phyloP scores from a whole-genome alignment of 2,329 filamentous ascomycete species.

The Aureobasidium vineae region DNA sequence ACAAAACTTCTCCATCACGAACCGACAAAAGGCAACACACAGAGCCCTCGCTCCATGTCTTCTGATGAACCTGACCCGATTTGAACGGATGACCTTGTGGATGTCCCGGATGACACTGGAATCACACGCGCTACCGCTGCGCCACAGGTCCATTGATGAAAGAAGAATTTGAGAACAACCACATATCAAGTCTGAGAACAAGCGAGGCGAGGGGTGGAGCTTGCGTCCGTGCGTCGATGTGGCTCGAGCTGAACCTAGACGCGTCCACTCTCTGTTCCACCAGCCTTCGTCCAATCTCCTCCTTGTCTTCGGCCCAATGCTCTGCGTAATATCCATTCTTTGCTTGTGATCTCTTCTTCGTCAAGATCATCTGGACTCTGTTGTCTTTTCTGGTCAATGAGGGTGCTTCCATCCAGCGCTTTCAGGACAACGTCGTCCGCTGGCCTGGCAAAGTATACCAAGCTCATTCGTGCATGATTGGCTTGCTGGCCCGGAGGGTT shows the following conservation, averaged over 20 bases:
- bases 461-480: slow-evolving; percentile 30
- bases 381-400: slow-evolving; percentile 34
- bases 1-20: neutral
- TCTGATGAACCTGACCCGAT: slow-evolving; percentile 15
- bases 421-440: slow-evolving; percentile 30
- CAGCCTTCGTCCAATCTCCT: slow-evolving; percentile 38
- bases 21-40: neutral
- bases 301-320: slow-evolving; percentile 40
- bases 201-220: neutral
- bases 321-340: slow-evolving; percentile 46
- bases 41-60: neutral
- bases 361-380: slow-evolving; percentile 28
- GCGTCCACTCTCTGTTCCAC: slow-evolving; percentile 37
- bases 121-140: slow-evolving; percentile 23
- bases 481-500: slow-evolving; percentile 30
- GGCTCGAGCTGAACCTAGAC: neutral
- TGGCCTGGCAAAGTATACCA: slow-evolving; percentile 29
- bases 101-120: slow-evolving; percentile 6
- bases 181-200: neutral
- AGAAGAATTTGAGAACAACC: neutral
- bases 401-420: slow-evolving; percentile 37
- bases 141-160: slow-evolving; percentile 13
- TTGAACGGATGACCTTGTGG: slow-evolving; percentile 23
- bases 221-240: neutral
- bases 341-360: slow-evolving; percentile 38